A percentile compares a stretch with the other conserved stretches of the same genome.
Conservation (phyloP, 2,329 filamentous ascomycete species). For the Mollisia scopiformis region DNA sequence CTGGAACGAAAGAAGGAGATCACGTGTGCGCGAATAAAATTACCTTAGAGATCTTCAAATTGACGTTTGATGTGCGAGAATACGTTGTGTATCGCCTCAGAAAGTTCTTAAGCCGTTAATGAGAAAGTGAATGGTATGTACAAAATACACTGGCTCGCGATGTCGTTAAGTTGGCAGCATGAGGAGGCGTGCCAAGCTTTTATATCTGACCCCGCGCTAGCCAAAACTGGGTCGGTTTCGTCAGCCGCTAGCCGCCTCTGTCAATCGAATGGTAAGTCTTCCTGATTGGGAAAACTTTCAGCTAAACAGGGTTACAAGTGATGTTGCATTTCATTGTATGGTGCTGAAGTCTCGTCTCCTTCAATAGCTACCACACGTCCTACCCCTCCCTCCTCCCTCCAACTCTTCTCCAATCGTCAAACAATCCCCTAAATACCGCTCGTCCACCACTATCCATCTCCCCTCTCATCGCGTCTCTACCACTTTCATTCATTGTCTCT, state of each 20-base stretch:
- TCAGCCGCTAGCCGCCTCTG: neutral
- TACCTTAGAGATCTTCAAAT: too few relatives aligned
- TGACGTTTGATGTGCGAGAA: too few relatives aligned
- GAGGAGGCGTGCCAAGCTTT: constrained; percentile 16
- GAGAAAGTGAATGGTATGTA: neutral
- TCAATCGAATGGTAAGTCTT: too few relatives aligned
- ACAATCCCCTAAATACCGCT: constrained; percentile 61
- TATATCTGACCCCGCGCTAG: neutral
- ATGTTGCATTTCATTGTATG: too few relatives aligned
- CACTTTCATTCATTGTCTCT: constrained; percentile 58
- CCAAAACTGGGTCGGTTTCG: neutral
- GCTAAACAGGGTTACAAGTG: too few relatives aligned
- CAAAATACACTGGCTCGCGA: neutral
- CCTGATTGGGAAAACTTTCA: too few relatives aligned
- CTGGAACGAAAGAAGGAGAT: too few relatives aligned
- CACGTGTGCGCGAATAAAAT: too few relatives aligned
- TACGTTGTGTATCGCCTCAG: too few relatives aligned
- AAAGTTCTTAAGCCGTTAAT: neutral
- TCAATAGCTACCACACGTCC: too few relatives aligned
- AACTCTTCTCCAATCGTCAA: constrained; percentile 62
- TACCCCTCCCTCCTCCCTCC: constrained; percentile 54
- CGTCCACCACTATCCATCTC: constrained; percentile 64
- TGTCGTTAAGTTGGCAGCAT: neutral
- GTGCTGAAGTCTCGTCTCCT: too few relatives aligned
- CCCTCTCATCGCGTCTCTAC: constrained; percentile 55